A percentile compares a stretch with the other conserved stretches of the same genome.
Evolutionary conservation across 257 asterid species (phyloP).

Genomic region (Solanum raphanifolium): DNA sequence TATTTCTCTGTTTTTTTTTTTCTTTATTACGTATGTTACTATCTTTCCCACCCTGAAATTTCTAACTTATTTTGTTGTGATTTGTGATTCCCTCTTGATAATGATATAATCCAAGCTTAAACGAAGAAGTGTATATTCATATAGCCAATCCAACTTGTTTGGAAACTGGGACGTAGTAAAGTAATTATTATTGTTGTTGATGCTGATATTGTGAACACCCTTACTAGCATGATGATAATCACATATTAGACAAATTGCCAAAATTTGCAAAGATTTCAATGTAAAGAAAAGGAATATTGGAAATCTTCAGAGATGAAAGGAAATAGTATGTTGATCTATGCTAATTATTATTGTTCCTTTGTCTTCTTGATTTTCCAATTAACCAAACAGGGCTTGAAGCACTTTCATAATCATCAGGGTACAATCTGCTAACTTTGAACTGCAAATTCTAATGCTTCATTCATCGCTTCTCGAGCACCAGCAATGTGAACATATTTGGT

Average conservation of each 20-base stretch:
- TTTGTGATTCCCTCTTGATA: not conserved
- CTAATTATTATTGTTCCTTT: not conserved
- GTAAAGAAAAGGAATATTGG: not conserved
- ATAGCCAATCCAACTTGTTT: not conserved
- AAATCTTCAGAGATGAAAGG: not conserved
- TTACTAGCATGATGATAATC: not conserved
- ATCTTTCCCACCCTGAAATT: not conserved
- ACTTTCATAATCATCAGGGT: slow-evolving; percentile 4
- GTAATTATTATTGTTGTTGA: not conserved
- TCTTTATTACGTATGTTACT: not conserved
- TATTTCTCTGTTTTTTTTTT: not conserved
- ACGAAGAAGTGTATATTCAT: not conserved
- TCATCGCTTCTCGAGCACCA: slow-evolving; percentile 30
- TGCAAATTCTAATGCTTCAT: slow-evolving; percentile 26
- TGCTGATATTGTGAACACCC: not conserved
- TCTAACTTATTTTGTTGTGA: not conserved
- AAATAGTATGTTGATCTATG: not conserved
- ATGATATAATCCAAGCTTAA: not conserved
- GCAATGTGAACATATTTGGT: slow-evolving; percentile 26
- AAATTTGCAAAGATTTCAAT: not conserved
- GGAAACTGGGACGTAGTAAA: not conserved
- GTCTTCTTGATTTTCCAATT: not conserved
- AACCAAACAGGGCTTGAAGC: not conserved
- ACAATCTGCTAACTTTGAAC: slow-evolving; percentile 12
- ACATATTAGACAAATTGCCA: not conserved